Percentiles rank a stretch among this genome's conserved stretches.
phyloP scores from a whole-genome alignment of 106 monocot genomes.

The Narthecium ossifragum region DNA sequence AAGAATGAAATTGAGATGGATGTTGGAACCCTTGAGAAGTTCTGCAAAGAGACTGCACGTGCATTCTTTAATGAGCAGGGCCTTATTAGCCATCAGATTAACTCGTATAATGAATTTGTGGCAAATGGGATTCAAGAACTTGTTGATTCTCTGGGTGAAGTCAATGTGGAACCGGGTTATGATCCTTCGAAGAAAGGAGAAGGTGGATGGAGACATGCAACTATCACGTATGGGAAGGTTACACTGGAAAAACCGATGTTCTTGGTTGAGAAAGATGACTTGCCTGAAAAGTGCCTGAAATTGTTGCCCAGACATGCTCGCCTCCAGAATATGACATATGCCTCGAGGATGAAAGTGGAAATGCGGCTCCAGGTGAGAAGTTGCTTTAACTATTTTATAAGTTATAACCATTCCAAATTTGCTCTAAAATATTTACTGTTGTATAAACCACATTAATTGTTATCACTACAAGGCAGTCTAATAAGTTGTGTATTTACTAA shows the following conservation, averaged over 20 bases:
- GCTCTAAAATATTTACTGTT: too few relatives aligned
- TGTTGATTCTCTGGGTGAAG: slow-evolving; percentile 70
- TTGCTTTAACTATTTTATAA: too few relatives aligned
- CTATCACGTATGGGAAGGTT: slow-evolving; percentile 68
- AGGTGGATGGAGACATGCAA: slow-evolving; percentile 58
- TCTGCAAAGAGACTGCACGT: slow-evolving; percentile 65
- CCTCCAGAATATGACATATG: slow-evolving; percentile 89
- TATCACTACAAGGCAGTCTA: too few relatives aligned
- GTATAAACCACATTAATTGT: too few relatives aligned
- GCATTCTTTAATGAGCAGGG: slow-evolving; percentile 77
- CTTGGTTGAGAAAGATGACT: slow-evolving; percentile 43
- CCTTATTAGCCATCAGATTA: slow-evolving; percentile 83
- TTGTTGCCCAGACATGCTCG: slow-evolving; percentile 80
- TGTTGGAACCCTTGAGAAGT: slow-evolving; percentile 31
- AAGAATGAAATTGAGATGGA: slow-evolving; percentile 16
- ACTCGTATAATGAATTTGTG: slow-evolving; percentile 80
- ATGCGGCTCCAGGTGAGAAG: slow-evolving; percentile 64
- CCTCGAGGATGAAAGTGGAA: slow-evolving; percentile 58
- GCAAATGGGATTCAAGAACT: slow-evolving; percentile 63
- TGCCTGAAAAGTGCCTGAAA: slow-evolving; percentile 38
- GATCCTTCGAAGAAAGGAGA: slow-evolving; percentile 62
- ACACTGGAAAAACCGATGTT: slow-evolving; percentile 58
- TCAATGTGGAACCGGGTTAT: slow-evolving; percentile 70
- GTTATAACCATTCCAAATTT: too few relatives aligned
- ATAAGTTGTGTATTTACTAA: too few relatives aligned